Conservation (phyloP, 2,329 filamentous ascomycete species). For the Ascochyta viciae-villosae region DNA sequence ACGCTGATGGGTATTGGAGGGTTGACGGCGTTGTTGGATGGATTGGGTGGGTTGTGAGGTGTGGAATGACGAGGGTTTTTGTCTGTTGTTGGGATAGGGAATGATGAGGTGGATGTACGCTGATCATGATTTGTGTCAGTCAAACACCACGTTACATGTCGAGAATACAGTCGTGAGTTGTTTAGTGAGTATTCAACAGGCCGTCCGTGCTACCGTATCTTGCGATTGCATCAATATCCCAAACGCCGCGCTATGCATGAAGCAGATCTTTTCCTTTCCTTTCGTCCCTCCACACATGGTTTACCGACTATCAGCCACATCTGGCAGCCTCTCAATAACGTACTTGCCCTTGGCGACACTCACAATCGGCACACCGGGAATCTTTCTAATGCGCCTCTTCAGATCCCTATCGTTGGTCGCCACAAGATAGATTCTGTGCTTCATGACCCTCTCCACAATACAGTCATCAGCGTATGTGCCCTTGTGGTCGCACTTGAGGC, state of each 20-base stretch:
- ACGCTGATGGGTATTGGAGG: constrained; percentile 47
- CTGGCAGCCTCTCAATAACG: constrained; percentile 88
- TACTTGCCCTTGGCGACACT: constrained; percentile 90
- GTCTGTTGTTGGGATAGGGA: background rate
- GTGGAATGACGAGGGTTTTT: background rate
- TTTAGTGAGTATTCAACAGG: too few species aligned
- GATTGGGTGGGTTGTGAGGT: constrained; percentile 33
- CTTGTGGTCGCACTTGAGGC: constrained; percentile 88
- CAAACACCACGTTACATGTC: too few species aligned
- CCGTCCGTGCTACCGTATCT: too few species aligned
- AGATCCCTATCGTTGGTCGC: constrained; percentile 62
- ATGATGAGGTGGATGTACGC: background rate
- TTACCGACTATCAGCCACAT: constrained; percentile 70
- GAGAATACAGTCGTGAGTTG: too few species aligned
- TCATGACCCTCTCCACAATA: constrained; percentile 51
- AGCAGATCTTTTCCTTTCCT: background rate
- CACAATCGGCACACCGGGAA: constrained; percentile 78
- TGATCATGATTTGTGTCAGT: too few species aligned
- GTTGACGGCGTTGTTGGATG: constrained; percentile 48
- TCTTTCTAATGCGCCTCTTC: constrained; percentile 83
- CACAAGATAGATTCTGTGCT: constrained; percentile 57
- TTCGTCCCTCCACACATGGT: background rate
- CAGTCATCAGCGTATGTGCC: constrained; percentile 84
- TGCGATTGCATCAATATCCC: constrained; percentile 1
- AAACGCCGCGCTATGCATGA: constrained; percentile 22